Percentiles rank a stretch among this genome's conserved stretches.
These are phyloP conservation scores for Phytophthora tubulina DNA, from an alignment of 352 stramenopile genomes.

Conservation along the genomic window DNA sequence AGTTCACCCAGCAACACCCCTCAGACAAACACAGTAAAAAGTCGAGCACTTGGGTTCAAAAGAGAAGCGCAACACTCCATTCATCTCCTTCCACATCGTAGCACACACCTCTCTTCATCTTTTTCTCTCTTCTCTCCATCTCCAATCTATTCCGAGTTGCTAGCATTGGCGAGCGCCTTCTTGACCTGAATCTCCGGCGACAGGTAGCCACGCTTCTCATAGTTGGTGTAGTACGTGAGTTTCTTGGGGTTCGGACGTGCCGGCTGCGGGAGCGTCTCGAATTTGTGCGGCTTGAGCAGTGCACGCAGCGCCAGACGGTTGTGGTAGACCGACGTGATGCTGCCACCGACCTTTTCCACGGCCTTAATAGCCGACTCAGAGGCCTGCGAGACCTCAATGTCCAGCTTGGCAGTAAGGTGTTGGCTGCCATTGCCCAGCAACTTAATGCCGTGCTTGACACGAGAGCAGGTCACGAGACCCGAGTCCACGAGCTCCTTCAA, in stretches of 20 bases:
- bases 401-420: conserved; percentile 89
- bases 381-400: conserved; percentile 96
- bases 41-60: conserved; percentile 18
- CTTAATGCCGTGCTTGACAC: conserved; percentile 97
- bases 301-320: conserved; percentile 96
- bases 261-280: conserved; percentile 93
- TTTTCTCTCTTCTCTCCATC: conserved; percentile 25
- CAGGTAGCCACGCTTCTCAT: conserved; percentile 97
- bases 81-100: conserved; percentile 12
- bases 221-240: conserved; percentile 98
- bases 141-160: conserved; percentile 54
- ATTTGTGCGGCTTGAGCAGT: conserved; percentile 97
- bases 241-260: conserved; percentile 96
- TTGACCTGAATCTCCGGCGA: conserved; percentile 96
- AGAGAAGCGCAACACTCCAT: conserved; percentile 25
- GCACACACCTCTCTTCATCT: conserved; percentile 2
- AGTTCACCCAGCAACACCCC: conserved; percentile 10
- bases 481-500: conserved; percentile 94
- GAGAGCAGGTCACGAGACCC: conserved; percentile 89
- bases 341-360: conserved; percentile 94
- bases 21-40: conserved; percentile 8
- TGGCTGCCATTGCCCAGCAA: conserved; percentile 92
- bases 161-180: conserved; percentile 66
- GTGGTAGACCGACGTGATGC: conserved; percentile 97
- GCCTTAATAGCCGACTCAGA: conserved; percentile 95